phyloP scores from a whole-genome alignment of 2,329 filamentous ascomycete species.

The Aspergillus cejpii region DNA sequence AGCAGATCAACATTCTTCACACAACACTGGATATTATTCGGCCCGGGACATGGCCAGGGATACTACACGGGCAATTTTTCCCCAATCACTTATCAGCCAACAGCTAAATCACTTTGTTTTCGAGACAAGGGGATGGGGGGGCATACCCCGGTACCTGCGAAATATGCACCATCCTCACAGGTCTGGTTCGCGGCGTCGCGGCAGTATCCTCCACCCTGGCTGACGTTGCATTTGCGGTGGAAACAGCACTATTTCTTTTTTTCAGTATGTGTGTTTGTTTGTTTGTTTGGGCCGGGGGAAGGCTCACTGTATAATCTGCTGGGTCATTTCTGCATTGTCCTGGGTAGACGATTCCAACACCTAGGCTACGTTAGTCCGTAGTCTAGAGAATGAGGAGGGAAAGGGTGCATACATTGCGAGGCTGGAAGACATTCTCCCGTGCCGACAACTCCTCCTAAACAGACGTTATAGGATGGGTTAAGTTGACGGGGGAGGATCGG shows the following conservation, averaged over 20 bases:
- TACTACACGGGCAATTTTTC: no score
- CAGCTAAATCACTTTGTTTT: no score
- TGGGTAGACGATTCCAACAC: constrained; percentile 6
- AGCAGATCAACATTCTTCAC: constrained; percentile 6
- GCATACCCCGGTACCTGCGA: constrained; percentile 6
- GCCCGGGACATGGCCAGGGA: constrained; percentile 6
- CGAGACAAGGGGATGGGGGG: no score
- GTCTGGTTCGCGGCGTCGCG: constrained; percentile 9
- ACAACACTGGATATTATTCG: constrained; percentile 8
- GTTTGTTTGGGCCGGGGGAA: no score
- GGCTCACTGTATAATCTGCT: background rate
- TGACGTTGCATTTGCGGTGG: constrained; percentile 2
- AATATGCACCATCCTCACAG: constrained; percentile 4
- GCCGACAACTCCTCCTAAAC: constrained; percentile 1
- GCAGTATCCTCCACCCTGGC: constrained; percentile 6
- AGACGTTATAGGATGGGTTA: background rate
- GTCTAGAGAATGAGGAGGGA: background rate
- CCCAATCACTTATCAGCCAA: no score
- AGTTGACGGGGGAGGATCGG: background rate
- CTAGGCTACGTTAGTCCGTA: background rate
- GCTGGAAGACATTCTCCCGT: constrained; percentile 1
- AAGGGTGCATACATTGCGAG: no score
- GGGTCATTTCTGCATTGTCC: constrained; percentile 6
- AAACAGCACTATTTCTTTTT: constrained; percentile 13
- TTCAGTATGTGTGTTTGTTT: no score